Conservation (phyloP, 2,329 filamentous ascomycete species). For the Rhinocladiella mackenziei region DNA sequence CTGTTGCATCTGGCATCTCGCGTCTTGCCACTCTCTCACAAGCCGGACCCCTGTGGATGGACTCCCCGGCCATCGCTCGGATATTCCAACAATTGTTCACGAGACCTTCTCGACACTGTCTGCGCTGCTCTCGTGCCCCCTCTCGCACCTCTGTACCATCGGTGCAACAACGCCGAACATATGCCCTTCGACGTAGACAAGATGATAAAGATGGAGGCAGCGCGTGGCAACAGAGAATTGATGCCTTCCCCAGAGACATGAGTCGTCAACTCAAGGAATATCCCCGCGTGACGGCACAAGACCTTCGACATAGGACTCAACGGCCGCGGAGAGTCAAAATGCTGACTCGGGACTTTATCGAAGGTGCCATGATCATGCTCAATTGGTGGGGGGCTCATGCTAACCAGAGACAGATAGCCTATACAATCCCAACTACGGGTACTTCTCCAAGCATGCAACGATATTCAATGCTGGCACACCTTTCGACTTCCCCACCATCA, state of each 20-base stretch:
- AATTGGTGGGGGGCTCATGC: background rate
- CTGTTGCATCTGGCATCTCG: too few relatives aligned
- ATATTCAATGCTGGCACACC: conserved; percentile 92
- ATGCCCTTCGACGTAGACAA: conserved; percentile 38
- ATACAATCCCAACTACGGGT: conserved; percentile 92
- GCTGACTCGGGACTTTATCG: conserved; percentile 95
- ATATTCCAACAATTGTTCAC: conserved; percentile 83
- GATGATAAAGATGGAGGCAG: conserved; percentile 55
- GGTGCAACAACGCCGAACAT: conserved; percentile 35
- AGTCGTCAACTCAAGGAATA: conserved; percentile 75
- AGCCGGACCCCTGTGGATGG: too few relatives aligned
- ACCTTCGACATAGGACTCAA: conserved; percentile 67
- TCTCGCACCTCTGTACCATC: conserved; percentile 13
- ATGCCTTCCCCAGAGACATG: conserved; percentile 71
- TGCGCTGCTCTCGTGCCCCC: conserved; percentile 36
- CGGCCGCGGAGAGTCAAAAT: conserved; percentile 89
- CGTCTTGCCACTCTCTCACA: too few relatives aligned
- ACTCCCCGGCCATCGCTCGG: conserved; percentile 71
- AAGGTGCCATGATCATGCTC: conserved; percentile 57
- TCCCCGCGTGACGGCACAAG: conserved; percentile 78
- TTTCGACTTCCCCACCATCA: conserved; percentile 77
- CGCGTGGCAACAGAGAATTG: conserved; percentile 80
- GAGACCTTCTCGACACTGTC: conserved; percentile 61
- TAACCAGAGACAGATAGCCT: conserved; percentile 65
- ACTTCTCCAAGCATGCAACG: conserved; percentile 93